A percentile compares a stretch with the other conserved stretches of the same genome.
Evolutionary conservation across 148 eudicot genomes (phyloP).

Genomic region (Suaeda aralocaspica): DNA sequence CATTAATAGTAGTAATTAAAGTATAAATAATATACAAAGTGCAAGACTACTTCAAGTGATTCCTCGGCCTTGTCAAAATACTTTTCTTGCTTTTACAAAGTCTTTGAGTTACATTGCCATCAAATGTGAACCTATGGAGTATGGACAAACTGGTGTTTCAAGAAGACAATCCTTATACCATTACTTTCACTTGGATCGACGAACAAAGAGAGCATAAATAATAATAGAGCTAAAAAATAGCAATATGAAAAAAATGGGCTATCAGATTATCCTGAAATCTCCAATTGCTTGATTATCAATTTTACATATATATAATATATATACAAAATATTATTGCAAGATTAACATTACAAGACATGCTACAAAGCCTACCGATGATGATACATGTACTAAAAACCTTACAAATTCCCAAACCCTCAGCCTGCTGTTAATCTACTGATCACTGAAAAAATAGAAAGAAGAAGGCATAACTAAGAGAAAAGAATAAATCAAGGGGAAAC

Average conservation of each 20-base stretch:
- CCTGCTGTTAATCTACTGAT: slow-evolving; percentile 29
- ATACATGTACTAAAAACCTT: slow-evolving; percentile 14
- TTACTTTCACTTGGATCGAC: too few relatives aligned
- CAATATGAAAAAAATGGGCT: not conserved
- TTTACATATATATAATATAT: slow-evolving; percentile 28
- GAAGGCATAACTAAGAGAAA: slow-evolving; percentile 23
- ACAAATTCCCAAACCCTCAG: slow-evolving; percentile 9
- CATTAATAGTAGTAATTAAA: too few relatives aligned
- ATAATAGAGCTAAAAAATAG: too few relatives aligned
- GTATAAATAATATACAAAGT: too few relatives aligned
- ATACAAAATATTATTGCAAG: slow-evolving; percentile 22
- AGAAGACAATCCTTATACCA: too few relatives aligned
- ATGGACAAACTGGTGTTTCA: too few relatives aligned
- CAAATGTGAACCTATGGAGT: too few relatives aligned
- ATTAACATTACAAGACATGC: slow-evolving; percentile 20
- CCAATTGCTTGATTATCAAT: slow-evolving; percentile 5
- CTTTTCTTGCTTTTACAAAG: too few relatives aligned
- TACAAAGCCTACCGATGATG: slow-evolving; percentile 24
- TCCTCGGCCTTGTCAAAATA: too few relatives aligned
- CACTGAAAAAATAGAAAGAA: slow-evolving; percentile 15
- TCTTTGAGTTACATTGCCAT: too few relatives aligned
- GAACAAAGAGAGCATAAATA: too few relatives aligned
- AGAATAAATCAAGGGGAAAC: slow-evolving; percentile 30
- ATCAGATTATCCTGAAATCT: slow-evolving; percentile 1
- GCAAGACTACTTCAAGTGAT: too few relatives aligned